Conservation (phyloP, 305 asterid genomes). For the Striga hermonthica region DNA sequence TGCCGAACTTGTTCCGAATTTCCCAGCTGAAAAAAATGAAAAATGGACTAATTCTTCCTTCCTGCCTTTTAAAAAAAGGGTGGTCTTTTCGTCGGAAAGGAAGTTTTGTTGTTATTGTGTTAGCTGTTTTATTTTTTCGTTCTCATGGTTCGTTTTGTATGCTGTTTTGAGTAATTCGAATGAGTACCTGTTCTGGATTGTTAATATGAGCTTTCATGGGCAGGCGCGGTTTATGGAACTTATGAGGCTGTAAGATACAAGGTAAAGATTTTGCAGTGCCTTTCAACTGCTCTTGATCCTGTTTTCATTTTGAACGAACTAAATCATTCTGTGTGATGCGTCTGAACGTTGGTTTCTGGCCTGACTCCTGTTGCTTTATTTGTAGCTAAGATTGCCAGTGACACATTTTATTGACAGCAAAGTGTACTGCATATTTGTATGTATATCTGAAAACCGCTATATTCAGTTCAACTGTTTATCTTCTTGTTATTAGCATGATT, state of each 20-base stretch:
- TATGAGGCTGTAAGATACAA: conserved; percentile 62
- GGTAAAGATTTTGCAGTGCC: conserved; percentile 34
- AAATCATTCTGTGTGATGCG: conserved; percentile 4
- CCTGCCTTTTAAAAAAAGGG: neutral
- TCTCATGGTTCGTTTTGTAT: neutral
- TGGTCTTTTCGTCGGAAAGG: no score
- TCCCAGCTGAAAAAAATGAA: no score
- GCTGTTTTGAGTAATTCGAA: neutral
- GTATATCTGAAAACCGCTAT: neutral
- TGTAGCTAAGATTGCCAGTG: neutral
- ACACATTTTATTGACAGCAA: neutral
- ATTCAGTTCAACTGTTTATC: neutral
- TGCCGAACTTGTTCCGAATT: no score
- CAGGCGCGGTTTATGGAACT: conserved; percentile 77
- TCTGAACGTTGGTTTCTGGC: neutral
- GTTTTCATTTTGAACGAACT: neutral
- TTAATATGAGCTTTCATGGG: conserved; percentile 23
- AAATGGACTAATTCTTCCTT: no score
- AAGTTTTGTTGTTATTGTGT: no score
- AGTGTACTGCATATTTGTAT: neutral
- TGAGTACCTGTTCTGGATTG: conserved; percentile 11
- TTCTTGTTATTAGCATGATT: neutral
- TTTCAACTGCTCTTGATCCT: neutral
- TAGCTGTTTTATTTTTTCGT: no score
- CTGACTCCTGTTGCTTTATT: conserved; percentile 1